phyloP scores from a whole-genome alignment of 495 filamentous ascomycete species.

The Penicillium verhagenii region DNA sequence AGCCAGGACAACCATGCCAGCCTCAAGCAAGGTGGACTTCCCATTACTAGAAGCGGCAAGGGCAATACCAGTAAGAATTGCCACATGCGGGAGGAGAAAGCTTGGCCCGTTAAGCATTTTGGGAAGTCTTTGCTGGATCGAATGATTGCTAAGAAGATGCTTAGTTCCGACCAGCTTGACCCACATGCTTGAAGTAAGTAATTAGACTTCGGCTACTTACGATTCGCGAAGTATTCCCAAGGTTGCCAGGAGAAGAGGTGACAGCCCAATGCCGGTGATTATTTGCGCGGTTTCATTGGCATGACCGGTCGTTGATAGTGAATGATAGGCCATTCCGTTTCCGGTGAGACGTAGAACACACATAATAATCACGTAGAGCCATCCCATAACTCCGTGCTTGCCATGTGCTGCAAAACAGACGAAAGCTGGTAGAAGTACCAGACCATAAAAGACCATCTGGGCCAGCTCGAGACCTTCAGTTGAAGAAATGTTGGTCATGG shows the following conservation, averaged over 20 bases:
- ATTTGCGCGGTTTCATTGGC: constrained; percentile 24
- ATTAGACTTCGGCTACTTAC: no score
- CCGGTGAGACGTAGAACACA: constrained; percentile 37
- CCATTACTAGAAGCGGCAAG: constrained; percentile 12
- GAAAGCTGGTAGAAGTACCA: constrained; percentile 28
- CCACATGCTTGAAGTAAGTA: background rate
- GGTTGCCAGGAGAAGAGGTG: constrained; percentile 37
- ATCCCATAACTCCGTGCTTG: constrained; percentile 33
- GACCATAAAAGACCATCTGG: constrained; percentile 34
- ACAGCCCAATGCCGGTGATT: constrained; percentile 43
- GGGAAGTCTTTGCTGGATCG: constrained; percentile 4
- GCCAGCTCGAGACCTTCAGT: constrained; percentile 29
- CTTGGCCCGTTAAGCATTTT: background rate
- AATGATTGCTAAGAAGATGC: constrained; percentile 6
- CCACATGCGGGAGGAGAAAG: constrained; percentile 9
- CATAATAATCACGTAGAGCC: constrained; percentile 38
- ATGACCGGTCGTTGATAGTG: constrained; percentile 13
- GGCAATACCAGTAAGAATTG: constrained; percentile 12
- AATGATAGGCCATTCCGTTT: constrained; percentile 30
- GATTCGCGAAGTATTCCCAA: constrained; percentile 41
- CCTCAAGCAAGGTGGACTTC: constrained; percentile 1
- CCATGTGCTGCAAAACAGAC: constrained; percentile 38
- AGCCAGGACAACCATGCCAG: constrained; percentile 8
- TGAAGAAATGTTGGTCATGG: constrained; percentile 6
- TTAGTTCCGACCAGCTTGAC: background rate